Base-by-base conservation (phyloP, 2,329 filamentous ascomycete species). In the Macrophomina pseudophaseolina region DNA sequence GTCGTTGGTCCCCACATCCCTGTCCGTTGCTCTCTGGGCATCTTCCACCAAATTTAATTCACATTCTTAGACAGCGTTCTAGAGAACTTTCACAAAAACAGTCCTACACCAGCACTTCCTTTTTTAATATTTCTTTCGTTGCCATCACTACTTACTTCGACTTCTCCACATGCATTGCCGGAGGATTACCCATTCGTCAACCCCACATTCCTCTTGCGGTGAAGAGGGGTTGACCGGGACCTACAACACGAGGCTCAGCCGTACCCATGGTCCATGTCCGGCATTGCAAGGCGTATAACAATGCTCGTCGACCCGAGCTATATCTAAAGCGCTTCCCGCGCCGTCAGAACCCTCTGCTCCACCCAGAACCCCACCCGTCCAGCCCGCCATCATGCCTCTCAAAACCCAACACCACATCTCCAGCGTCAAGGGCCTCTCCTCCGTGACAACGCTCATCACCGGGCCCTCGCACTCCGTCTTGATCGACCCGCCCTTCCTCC, bases 401-500 rank as follows among this genome's bases (percentile, higher is more conserved):
- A 38, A 64, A 23, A 54, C 62, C 2, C 28, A 54, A 7, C 49
- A 53, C 62, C 62, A 64, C 38, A 30, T 53, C 23, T 69, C 72
- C 32, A 69, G 67, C 23, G 67, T 71, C 33, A 72, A 71, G 48
- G 75, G 74, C 11, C 71, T 77, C 6, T 76, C 74, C 4, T 71
- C 69, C 38, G 72, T 75, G 4, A 72, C 70, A 2, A 74, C 71
- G 4, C 67, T 76, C 16, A 72, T 76, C 3, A 67, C 72, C 1
- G 73, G 74, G 1, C 32, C 52, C 60, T 38, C 9, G 3, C 14
- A 38, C 14, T 40, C 38, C 42, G 67, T 73, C 48, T 66, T 77
- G 11, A 71, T 78, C 52, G 75, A 78, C 63, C 74, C 73, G 0
- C 76, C 76, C 0, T 74, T 78, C 65, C 72, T 78, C 12, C 67